Evolutionary conservation across 2,329 filamentous ascomycete species (phyloP).

Genomic region (Pseudogymnoascus sp.): DNA sequence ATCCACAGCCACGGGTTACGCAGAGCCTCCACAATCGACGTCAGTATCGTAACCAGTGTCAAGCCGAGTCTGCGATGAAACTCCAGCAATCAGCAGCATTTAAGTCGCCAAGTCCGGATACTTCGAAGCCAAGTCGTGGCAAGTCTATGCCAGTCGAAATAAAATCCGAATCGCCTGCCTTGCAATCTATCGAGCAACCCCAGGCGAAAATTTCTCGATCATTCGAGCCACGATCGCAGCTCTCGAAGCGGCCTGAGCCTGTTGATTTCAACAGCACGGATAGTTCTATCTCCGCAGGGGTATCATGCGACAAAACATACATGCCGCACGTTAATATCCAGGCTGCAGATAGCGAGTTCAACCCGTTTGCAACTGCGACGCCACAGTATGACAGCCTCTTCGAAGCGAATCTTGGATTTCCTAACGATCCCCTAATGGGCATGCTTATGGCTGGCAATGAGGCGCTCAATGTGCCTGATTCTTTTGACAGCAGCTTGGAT

Average conservation of each 20-base stretch:
- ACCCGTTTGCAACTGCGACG: not conserved
- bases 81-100: not conserved
- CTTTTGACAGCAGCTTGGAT: slow-evolving; percentile 2
- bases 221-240: not conserved
- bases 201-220: not conserved
- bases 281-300: not conserved
- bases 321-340: not conserved
- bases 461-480: not conserved
- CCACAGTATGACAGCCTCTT: not conserved
- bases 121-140: not conserved
- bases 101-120: not conserved
- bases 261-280: not conserved
- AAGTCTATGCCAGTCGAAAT: not conserved
- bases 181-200: not conserved
- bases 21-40: not conserved
- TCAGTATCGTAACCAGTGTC: not conserved
- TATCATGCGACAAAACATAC: not conserved
- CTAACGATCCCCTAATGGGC: not conserved
- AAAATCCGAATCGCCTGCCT: not conserved
- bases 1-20: not conserved
- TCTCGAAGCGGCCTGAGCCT: not conserved
- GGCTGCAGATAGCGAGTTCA: not conserved
- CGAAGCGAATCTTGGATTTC: not conserved
- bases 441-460: not conserved
- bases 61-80: not conserved